These are phyloP conservation scores for Capillidium rhysosporum DNA, from an alignment of 371 early-diverging fungal genomes.

Conservation along the genomic window DNA sequence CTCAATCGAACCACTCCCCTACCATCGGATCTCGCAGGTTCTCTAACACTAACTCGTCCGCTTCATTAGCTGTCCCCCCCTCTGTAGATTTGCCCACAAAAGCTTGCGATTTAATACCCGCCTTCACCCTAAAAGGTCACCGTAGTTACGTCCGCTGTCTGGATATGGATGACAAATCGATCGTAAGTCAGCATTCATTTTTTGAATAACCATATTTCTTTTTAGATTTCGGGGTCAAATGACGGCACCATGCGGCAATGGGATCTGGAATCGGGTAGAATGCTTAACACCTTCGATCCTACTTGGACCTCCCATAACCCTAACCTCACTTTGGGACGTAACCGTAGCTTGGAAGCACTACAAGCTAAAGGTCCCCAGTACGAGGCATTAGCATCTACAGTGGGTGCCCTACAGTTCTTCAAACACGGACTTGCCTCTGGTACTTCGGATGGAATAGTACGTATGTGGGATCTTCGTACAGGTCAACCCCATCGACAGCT, in stretches of 20 bases:
- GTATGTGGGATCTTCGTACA: conserved; percentile 52
- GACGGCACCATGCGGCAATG: conserved; percentile 81
- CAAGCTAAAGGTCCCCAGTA: conserved; percentile 10
- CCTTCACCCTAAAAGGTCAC: conserved; percentile 27
- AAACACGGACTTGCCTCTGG: conserved; percentile 67
- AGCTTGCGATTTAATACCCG: conserved; percentile 12
- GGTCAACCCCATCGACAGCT: conserved; percentile 42
- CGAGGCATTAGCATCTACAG: conserved; percentile 24
- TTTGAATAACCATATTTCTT: neutral
- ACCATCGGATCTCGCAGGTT: neutral
- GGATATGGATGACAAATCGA: conserved; percentile 18
- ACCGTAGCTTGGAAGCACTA: neutral
- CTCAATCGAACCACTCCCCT: neutral
- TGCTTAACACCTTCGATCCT: conserved; percentile 38
- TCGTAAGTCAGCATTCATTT: conserved; percentile 14
- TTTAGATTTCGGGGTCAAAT: conserved; percentile 53
- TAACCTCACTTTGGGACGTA: conserved; percentile 7
- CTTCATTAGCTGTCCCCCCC: neutral
- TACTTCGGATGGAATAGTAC: conserved; percentile 62
- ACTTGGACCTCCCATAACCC: conserved; percentile 34
- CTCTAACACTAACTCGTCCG: neutral
- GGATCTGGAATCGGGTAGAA: conserved; percentile 59
- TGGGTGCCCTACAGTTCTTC: conserved; percentile 61
- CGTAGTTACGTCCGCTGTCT: conserved; percentile 26
- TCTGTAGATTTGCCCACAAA: conserved; percentile 1